phyloP scores from a whole-genome alignment of 176 grass and related monocot species.

The Triticum aestivum region IWGSC_CS_RefSeq_v2.1 NC_057797.1:665107046-665107545 shows the following conservation, averaged over 20 bases:
- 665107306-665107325: background rate
- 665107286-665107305: background rate
- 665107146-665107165: conserved; percentile 30
- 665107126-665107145: conserved; percentile 18
- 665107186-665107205: background rate
- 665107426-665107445: conserved; percentile 58
- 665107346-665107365: conserved; percentile 14
- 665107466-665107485: conserved; percentile 71
- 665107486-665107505: conserved; percentile 66
- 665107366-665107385: conserved; percentile 5
- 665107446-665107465: conserved; percentile 78
- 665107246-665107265: conserved; percentile 46
- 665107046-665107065: conserved; percentile 22
- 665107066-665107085: conserved; percentile 58
- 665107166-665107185: conserved; percentile 19
- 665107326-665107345: conserved; percentile 5
- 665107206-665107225: conserved; percentile 22
- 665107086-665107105: conserved; percentile 53
- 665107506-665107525: conserved; percentile 71
- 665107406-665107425: conserved; percentile 59
- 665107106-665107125: conserved; percentile 71
- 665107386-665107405: conserved; percentile 58
- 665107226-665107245: conserved; percentile 13
- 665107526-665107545: conserved; percentile 83
- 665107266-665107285: conserved; percentile 28